Conservation (phyloP, 495 filamentous ascomycete species). For the Tricharina praecox region DNA sequence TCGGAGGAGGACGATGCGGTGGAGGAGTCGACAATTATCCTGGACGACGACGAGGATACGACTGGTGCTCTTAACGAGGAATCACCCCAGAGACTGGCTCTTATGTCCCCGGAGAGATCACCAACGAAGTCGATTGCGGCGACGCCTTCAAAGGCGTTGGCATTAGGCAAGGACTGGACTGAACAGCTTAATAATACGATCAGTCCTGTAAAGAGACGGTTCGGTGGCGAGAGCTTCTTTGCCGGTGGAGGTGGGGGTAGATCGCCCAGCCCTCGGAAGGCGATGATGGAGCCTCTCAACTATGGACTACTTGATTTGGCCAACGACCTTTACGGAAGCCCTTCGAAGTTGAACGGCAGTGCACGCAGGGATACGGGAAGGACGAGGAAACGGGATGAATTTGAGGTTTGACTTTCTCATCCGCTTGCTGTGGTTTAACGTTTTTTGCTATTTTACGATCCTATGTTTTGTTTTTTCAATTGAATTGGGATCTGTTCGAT, state of each 20-base stretch:
- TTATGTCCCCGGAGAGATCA: background rate
- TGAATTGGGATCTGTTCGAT: constrained; percentile 10
- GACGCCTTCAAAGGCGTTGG: constrained; percentile 29
- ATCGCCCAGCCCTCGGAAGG: constrained; percentile 16
- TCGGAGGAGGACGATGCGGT: constrained; percentile 45
- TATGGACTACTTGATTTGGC: constrained; percentile 25
- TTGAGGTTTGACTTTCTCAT: constrained; percentile 49
- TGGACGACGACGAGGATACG: constrained; percentile 52
- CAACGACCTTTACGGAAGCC: constrained; percentile 24
- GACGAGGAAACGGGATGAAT: constrained; percentile 42
- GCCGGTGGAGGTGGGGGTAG: constrained; percentile 5
- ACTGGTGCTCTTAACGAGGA: constrained; percentile 47
- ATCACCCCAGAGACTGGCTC: background rate
- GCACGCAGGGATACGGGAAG: constrained; percentile 32
- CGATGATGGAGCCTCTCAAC: constrained; percentile 19
- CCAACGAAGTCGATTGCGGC: constrained; percentile 2
- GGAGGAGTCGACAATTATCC: constrained; percentile 32
- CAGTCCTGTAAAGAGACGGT: constrained; percentile 42
- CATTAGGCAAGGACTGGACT: constrained; percentile 56
- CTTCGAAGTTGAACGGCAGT: constrained; percentile 21
- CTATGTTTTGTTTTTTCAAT: constrained; percentile 23
- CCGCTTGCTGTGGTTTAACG: constrained; percentile 16
- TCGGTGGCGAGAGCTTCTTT: constrained; percentile 24
- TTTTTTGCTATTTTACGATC: no score
- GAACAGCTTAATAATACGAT: constrained; percentile 82